phyloP scores from a whole-genome alignment of 2,329 filamentous ascomycete genomes.

The Penicillium psychrosexuale region DNA sequence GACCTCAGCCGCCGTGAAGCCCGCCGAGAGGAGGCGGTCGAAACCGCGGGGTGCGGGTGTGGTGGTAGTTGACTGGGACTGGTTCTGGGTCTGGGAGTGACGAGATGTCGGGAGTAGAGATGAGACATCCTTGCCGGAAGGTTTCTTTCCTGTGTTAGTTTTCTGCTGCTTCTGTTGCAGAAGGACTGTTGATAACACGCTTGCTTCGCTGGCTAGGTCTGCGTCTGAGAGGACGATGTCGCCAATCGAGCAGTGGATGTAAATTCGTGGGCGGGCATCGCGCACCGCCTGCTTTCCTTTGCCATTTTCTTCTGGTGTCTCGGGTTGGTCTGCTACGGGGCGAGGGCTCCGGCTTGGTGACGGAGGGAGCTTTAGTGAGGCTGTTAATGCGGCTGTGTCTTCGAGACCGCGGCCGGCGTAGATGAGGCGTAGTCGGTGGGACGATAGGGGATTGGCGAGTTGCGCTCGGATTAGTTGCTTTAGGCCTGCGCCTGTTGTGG shows the following conservation, averaged over 20 bases:
- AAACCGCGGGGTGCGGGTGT: slow-evolving; percentile 71
- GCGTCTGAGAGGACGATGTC: slow-evolving; percentile 63
- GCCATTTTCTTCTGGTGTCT: slow-evolving; percentile 16
- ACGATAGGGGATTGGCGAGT: slow-evolving; percentile 60
- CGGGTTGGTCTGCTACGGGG: slow-evolving; percentile 15
- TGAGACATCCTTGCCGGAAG: background rate
- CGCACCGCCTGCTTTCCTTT: slow-evolving; percentile 68
- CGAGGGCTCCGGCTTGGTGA: slow-evolving; percentile 49
- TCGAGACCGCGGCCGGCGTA: slow-evolving; percentile 82
- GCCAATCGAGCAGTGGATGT: slow-evolving; percentile 91
- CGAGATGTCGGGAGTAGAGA: slow-evolving; percentile 1
- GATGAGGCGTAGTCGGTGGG: slow-evolving; percentile 79
- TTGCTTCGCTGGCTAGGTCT: slow-evolving; percentile 68
- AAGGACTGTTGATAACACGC: slow-evolving; percentile 30
- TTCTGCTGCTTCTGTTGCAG: slow-evolving; percentile 17
- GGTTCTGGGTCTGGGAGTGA: slow-evolving; percentile 4
- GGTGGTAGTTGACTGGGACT: slow-evolving; percentile 12
- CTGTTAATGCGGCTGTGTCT: slow-evolving; percentile 66
- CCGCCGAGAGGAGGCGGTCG: slow-evolving; percentile 75
- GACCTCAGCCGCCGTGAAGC: slow-evolving; percentile 80
- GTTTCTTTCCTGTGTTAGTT: background rate
- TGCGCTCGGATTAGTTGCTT: slow-evolving; percentile 77
- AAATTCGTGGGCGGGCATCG: slow-evolving; percentile 59
- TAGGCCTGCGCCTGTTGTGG: slow-evolving; percentile 71
- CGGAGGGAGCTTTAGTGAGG: slow-evolving; percentile 63